Evolutionary conservation across 176 grass and related monocot genomes (phyloP), one percentile per base, ranked within the genome.

Genomic region (Rhynchospora tenuis): DNA sequence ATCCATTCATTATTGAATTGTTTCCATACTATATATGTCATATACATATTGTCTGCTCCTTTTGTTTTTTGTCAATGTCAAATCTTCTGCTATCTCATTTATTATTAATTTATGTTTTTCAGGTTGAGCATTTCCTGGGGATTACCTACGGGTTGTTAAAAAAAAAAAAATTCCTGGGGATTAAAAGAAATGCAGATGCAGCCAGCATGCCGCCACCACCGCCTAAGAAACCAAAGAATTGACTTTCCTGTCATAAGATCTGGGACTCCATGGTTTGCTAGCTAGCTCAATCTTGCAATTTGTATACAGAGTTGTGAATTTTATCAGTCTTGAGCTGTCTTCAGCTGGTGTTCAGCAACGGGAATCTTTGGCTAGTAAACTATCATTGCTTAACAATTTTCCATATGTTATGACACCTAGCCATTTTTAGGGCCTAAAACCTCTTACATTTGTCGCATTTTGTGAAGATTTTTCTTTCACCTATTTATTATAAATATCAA

Each of bases 91-190:
- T 52, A 29, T 54, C 31, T 65, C 46, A 50, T 47, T 67, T 67
- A 45, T 43, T 47, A 43, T 63, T 50, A 20, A 52, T 33, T 10
- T 81, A 22, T 20, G 17, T 46, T 52, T 4, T 58, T 42, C 88
- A 95, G 96, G 86, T 92, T 12, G 91, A 93, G 66, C 91, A 88
- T 89, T 93, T 88, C 79, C 85, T 85, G 56, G 91, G 91, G 83
- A 96, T 93, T 59, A 96, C n/a, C n/a, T n/a, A n/a, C n/a, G n/a
- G n/a, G n/a, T n/a, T n/a, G n/a, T n/a, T n/a, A n/a, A n/a, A n/a
- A n/a, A n/a, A n/a, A n/a, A n/a, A n/a, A n/a, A n/a, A n/a, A n/a
- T 93, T 88, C 79, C 85, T 85, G 56, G 91, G 91, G 83, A 96
- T 93, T 59, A 96, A 96, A 85, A 88, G 89, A 73, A 92, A 66